Conservation (phyloP, 768 basidiomycete genomes). For the Kwoniella bestiolae region DNA sequence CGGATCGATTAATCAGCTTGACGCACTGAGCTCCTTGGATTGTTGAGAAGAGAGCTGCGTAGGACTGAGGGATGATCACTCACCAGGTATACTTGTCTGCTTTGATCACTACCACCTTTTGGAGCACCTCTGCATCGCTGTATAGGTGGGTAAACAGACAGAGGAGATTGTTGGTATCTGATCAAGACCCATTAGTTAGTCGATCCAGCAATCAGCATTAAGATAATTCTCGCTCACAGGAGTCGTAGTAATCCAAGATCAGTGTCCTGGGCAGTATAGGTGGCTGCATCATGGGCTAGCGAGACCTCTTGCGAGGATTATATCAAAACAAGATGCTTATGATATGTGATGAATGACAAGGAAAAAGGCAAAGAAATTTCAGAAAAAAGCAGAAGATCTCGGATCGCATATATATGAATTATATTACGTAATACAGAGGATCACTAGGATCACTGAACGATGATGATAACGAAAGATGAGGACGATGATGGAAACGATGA, state of each 20-base stretch:
- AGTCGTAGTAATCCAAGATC: constrained; percentile 58
- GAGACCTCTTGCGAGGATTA: neutral
- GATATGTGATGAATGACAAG: neutral
- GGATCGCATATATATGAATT: constrained; percentile 1
- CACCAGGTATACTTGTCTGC: constrained; percentile 54
- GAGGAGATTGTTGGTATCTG: constrained; percentile 57
- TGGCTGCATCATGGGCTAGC: constrained; percentile 23
- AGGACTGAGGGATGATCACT: constrained; percentile 7
- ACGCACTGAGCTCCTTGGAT: too few relatives aligned
- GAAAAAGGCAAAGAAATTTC: neutral
- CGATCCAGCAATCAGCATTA: too few relatives aligned
- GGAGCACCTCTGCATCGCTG: constrained; percentile 42
- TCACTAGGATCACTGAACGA: too few relatives aligned
- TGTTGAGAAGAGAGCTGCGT: too few relatives aligned
- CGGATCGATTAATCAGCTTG: too few relatives aligned
- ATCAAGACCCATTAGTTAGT: too few relatives aligned
- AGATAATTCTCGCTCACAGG: too few relatives aligned
- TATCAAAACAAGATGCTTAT: neutral
- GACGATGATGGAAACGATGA: too few relatives aligned
- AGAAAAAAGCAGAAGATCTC: constrained; percentile 2
- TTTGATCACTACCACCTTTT: constrained; percentile 55
- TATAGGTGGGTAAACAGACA: constrained; percentile 55
- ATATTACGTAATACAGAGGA: neutral
- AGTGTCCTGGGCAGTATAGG: constrained; percentile 48
- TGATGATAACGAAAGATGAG: too few relatives aligned